Evolutionary conservation across 139 green algal species (phyloP).

Genomic region (Chlorella sp.): DNA sequence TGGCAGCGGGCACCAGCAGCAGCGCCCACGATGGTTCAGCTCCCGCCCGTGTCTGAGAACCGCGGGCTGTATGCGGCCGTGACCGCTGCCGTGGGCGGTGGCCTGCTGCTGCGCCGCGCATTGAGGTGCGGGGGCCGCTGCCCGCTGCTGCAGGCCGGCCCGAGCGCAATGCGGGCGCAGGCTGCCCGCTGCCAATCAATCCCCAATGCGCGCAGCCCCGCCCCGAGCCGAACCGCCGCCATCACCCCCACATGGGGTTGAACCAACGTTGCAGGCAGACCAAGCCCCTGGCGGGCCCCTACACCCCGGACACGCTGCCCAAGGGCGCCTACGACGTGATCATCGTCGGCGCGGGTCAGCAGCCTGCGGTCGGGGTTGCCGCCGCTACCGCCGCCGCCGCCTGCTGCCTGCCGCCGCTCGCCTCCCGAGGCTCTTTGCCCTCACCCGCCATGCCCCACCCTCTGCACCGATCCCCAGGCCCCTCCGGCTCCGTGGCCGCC

Average conservation of each 20-base stretch:
- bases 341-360: constrained; percentile 80
- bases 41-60: no score
- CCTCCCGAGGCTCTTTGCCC: no score
- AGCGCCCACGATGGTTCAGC: no score
- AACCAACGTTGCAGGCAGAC: constrained; percentile 8
- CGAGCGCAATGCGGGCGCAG: no score
- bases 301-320: constrained; percentile 67
- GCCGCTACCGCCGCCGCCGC: not conserved
- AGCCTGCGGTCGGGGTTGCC: not conserved
- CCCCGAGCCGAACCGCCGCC: not conserved
- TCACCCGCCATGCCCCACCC: no score
- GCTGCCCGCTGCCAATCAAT: no score
- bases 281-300: constrained; percentile 62
- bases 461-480: constrained; percentile 53
- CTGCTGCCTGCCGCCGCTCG: not conserved
- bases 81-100: constrained; percentile 22
- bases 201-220: no score
- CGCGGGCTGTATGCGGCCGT: constrained; percentile 6
- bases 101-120: constrained; percentile 14
- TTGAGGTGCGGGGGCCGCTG: not conserved
- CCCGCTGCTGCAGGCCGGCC: not conserved
- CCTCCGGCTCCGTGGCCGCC: constrained; percentile 76
- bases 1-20: no score
- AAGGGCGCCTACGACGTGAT: constrained; percentile 81
- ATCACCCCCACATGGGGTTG: not conserved